A percentile compares a stretch with the other conserved stretches of the same genome.
phyloP scores from a whole-genome alignment of 148 eudicot genomes.

The Talinum fruticosum region DNA sequence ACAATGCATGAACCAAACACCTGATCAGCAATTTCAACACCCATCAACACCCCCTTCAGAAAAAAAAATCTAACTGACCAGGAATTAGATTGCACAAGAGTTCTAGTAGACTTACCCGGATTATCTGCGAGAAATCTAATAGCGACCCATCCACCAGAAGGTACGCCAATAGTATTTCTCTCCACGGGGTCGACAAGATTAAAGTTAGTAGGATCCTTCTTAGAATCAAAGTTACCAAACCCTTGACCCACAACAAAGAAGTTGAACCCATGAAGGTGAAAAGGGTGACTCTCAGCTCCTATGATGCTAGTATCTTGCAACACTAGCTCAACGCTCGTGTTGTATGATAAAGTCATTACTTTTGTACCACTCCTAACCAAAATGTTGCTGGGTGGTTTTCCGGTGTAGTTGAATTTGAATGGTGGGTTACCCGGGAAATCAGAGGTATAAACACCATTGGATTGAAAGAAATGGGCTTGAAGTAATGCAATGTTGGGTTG shows the following conservation, averaged over 20 bases:
- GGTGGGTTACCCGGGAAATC: slow-evolving; percentile 22
- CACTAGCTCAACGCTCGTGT: slow-evolving; percentile 27
- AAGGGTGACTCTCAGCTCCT: slow-evolving; percentile 30
- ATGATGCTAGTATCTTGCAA: slow-evolving; percentile 30
- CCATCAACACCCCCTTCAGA: too few species aligned
- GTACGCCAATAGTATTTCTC: slow-evolving; percentile 32
- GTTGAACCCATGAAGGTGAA: slow-evolving; percentile 34
- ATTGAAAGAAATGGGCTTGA: slow-evolving; percentile 25
- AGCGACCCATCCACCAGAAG: slow-evolving; percentile 31
- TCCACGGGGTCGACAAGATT: slow-evolving; percentile 28
- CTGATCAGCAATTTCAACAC: not conserved
- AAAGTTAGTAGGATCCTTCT: slow-evolving; percentile 21
- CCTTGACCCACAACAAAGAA: slow-evolving; percentile 31
- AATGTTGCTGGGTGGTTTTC: slow-evolving; percentile 20
- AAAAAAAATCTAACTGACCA: too few species aligned
- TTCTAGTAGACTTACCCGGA: slow-evolving; percentile 19
- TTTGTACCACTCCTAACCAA: slow-evolving; percentile 15
- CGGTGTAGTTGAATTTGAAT: slow-evolving; percentile 22
- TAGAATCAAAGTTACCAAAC: slow-evolving; percentile 22
- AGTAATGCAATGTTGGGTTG: slow-evolving; percentile 19
- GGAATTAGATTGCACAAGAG: too few species aligned
- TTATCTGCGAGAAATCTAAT: slow-evolving; percentile 29
- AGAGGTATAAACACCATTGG: slow-evolving; percentile 19
- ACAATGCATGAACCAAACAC: slow-evolving; percentile 35
- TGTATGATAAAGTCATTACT: slow-evolving; percentile 7